phyloP scores from a whole-genome alignment of 2,329 filamentous ascomycete genomes.

The Colletotrichum sp. region DNA sequence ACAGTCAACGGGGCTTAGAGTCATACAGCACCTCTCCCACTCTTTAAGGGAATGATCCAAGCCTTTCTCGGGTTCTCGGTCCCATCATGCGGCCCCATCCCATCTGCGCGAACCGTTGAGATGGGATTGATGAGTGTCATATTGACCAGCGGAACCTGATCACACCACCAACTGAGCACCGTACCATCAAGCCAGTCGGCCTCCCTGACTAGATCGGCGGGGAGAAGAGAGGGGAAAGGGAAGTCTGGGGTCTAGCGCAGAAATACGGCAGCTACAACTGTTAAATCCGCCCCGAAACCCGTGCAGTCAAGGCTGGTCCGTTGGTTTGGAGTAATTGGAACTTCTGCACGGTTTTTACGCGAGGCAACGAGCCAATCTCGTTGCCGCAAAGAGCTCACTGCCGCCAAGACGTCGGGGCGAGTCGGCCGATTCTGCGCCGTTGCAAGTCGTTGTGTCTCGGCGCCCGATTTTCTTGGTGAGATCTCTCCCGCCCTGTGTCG shows the following conservation, averaged over 20 bases:
- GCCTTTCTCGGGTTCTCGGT: not conserved
- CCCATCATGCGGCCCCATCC: not conserved
- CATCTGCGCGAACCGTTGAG: not conserved
- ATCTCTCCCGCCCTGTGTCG: not conserved
- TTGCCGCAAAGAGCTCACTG: not conserved
- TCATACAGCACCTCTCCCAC: not conserved
- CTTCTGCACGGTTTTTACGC: not conserved
- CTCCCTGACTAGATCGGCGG: not conserved
- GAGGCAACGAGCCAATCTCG: not conserved
- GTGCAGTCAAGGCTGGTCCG: not conserved
- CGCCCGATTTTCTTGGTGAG: not conserved
- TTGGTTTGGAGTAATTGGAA: not conserved
- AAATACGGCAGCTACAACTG: not conserved
- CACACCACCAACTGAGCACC: not conserved
- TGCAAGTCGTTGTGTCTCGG: not conserved
- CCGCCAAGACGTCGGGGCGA: not conserved
- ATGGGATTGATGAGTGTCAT: not conserved
- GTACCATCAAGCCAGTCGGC: not conserved
- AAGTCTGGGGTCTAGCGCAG: not conserved
- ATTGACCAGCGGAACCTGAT: not conserved
- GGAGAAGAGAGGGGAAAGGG: not conserved
- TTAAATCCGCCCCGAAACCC: slow-evolving; percentile 10
- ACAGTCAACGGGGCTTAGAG: not conserved
- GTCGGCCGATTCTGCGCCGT: not conserved
- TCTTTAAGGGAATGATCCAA: not conserved